These are phyloP conservation scores for Brachypodium distachyon DNA, from an alignment of 202 grass and related monocot genomes.

Conservation along the genomic window DNA sequence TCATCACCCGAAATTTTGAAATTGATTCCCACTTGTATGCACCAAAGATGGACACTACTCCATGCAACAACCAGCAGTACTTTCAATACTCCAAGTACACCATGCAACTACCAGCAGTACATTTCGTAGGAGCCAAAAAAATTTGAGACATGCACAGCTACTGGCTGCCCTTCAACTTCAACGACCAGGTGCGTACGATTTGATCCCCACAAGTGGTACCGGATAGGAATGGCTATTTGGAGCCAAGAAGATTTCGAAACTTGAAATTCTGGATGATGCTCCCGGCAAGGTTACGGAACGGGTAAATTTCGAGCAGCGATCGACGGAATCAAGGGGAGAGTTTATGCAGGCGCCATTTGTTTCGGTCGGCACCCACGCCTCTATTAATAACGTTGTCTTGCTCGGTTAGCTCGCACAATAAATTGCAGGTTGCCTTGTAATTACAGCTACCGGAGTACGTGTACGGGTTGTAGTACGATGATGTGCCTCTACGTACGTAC, in stretches of 20 bases:
- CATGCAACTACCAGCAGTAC: neutral
- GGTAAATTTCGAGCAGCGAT: neutral
- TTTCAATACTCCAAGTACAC: neutral
- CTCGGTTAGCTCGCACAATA: neutral
- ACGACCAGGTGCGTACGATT: neutral
- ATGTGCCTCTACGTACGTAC: neutral
- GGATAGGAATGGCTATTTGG: neutral
- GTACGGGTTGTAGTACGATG: neutral
- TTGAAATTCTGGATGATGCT: neutral
- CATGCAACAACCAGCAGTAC: neutral
- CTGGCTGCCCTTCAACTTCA: no score
- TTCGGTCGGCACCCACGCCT: neutral
- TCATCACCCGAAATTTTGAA: neutral
- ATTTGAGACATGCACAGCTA: neutral
- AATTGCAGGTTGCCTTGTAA: neutral
- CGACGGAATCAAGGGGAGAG: neutral
- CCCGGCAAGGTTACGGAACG: neutral
- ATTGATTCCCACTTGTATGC: neutral
- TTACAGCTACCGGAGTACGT: neutral
- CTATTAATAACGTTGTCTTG: no score
- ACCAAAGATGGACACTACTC: neutral
- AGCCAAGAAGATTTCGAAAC: slow-evolving; percentile 14
- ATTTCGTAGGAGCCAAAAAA: neutral
- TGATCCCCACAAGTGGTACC: neutral
- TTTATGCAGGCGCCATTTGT: neutral